Evolutionary conservation across 2,329 filamentous ascomycete genomes (phyloP).

Genomic region (Aaosphaeria pasadenensis): DNA sequence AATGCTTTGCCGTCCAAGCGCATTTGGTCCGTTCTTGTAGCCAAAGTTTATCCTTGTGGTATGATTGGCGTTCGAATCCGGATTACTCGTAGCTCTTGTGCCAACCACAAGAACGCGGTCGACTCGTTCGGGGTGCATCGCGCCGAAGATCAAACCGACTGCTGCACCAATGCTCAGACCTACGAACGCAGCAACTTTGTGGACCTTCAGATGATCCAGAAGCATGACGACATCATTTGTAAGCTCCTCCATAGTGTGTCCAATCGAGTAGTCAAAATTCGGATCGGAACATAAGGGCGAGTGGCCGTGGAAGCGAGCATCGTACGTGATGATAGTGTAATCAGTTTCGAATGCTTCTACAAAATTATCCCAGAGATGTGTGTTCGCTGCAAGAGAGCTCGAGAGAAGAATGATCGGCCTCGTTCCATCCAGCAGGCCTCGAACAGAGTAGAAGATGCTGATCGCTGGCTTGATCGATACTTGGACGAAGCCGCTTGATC

Average conservation of each 20-base stretch:
- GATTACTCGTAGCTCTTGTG: background rate
- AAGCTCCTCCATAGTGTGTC: background rate
- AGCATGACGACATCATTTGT: background rate
- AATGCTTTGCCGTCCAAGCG: background rate
- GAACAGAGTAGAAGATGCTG: background rate
- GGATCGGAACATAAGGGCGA: background rate
- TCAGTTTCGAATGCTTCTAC: background rate
- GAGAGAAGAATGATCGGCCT: background rate
- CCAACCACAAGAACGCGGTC: background rate
- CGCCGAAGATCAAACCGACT: background rate
- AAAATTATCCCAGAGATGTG: background rate
- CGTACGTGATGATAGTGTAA: background rate
- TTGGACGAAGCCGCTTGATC: background rate
- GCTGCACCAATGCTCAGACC: background rate
- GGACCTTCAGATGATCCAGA: background rate
- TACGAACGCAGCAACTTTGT: background rate
- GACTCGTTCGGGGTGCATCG: background rate
- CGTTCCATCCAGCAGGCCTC: background rate
- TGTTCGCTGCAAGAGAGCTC: background rate
- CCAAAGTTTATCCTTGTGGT: background rate
- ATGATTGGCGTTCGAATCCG: background rate
- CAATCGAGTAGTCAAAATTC: background rate
- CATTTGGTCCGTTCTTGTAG: background rate
- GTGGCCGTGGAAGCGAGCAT: background rate
- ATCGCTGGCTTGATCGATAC: background rate